Evolutionary conservation across 2,329 filamentous ascomycete species (phyloP).

Genomic region (Talaromyces sp.): DNA sequence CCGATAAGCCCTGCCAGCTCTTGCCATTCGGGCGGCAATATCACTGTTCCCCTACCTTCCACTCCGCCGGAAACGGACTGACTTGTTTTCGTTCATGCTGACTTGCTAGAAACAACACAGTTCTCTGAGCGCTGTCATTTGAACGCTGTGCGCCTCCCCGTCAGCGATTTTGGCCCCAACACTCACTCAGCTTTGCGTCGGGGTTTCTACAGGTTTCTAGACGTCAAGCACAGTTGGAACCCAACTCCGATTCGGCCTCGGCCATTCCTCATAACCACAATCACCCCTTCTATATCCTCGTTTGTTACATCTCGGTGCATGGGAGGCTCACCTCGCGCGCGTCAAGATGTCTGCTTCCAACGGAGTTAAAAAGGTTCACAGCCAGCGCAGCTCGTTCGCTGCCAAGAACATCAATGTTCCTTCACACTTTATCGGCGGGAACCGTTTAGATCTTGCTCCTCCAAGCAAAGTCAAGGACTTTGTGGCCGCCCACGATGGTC

Average conservation of each 20-base stretch:
- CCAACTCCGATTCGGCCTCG: background rate
- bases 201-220: background rate
- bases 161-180: background rate
- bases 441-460: constrained; percentile 73
- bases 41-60: background rate
- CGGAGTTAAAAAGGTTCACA: constrained; percentile 30
- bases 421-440: constrained; percentile 95
- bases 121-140: background rate
- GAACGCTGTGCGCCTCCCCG: background rate
- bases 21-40: background rate
- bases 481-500: constrained; percentile 79
- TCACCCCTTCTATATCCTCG: background rate
- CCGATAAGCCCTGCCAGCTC: background rate
- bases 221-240: background rate
- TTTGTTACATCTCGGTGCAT: constrained; percentile 2
- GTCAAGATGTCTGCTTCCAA: constrained; percentile 38
- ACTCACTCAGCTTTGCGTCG: background rate
- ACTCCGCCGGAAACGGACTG: background rate
- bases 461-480: constrained; percentile 94
- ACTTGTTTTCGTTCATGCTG: background rate
- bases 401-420: constrained; percentile 73
- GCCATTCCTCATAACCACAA: background rate
- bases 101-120: background rate
- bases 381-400: constrained; percentile 61
- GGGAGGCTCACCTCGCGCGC: constrained; percentile 6